These are phyloP conservation scores for Colletotrichum cordylinicola DNA, from an alignment of 2,329 filamentous ascomycete species.

Conservation along the genomic window DNA sequence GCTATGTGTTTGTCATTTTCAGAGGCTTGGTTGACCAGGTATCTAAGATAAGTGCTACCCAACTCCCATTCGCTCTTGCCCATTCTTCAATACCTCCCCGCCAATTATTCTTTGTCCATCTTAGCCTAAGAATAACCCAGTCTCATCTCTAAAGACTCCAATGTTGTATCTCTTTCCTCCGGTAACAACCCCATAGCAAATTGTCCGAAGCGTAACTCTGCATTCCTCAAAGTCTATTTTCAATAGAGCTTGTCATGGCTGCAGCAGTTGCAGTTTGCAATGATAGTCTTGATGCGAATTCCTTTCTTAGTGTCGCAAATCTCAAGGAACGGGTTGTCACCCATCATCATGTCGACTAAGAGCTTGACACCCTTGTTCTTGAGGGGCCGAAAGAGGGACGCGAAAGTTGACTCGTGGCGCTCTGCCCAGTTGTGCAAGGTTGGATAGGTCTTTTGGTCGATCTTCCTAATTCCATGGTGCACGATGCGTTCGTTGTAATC, in stretches of 20 bases:
- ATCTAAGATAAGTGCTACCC: background rate
- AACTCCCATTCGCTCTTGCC: background rate
- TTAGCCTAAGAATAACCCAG: background rate
- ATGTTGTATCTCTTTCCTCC: background rate
- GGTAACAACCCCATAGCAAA: rapidly evolving
- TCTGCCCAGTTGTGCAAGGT: background rate
- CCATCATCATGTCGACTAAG: rapidly evolving
- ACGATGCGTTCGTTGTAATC: background rate
- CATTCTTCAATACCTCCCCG: background rate
- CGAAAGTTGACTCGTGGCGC: background rate
- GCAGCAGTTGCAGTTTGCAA: background rate
- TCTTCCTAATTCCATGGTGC: background rate
- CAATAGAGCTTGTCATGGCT: background rate
- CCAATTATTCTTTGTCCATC: background rate
- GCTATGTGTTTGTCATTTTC: rapidly evolving
- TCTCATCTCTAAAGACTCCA: background rate
- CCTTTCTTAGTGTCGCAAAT: background rate
- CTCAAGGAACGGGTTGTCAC: background rate
- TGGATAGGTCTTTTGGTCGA: background rate
- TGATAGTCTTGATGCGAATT: background rate
- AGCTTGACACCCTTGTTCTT: background rate
- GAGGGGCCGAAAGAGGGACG: background rate
- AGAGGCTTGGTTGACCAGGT: background rate
- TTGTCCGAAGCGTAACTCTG: background rate
- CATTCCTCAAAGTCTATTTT: background rate